Percentiles rank a stretch among this genome's conserved stretches.
Conservation (phyloP, 2,329 filamentous ascomycete genomes). For the Myriosclerotinia scirpicola region DNA sequence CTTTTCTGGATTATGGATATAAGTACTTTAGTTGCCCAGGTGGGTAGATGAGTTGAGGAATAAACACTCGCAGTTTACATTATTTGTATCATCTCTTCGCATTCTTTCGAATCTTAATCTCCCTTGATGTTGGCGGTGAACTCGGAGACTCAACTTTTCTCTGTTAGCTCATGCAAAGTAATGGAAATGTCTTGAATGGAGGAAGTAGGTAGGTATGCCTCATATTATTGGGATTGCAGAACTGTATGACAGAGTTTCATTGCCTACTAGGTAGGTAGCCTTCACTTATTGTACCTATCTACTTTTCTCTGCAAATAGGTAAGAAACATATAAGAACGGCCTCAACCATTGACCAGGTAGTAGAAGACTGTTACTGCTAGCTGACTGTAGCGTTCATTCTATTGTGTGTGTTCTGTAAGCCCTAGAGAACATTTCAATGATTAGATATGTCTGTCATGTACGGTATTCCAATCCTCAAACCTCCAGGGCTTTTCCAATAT, state of each 20-base stretch:
- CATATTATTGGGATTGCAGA: not conserved
- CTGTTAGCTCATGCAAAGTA: slow-evolving; percentile 15
- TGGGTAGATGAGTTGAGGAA: not conserved
- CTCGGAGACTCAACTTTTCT: slow-evolving; percentile 17
- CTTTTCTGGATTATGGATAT: not conserved
- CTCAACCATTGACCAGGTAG: too few species aligned
- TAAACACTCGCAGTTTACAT: not conserved
- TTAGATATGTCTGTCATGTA: too few species aligned
- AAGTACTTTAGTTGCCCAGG: too few species aligned
- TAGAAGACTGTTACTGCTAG: too few species aligned
- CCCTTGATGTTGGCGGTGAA: slow-evolving; percentile 19
- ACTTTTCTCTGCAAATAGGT: too few species aligned
- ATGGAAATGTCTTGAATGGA: slow-evolving; percentile 14
- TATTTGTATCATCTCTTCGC: slow-evolving; percentile 12
- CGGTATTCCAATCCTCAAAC: too few species aligned
- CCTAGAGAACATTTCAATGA: too few species aligned
- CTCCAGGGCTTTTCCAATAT: too few species aligned
- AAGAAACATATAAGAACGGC: too few species aligned
- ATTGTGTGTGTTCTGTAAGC: too few species aligned
- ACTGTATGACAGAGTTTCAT: not conserved
- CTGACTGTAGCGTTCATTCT: too few species aligned
- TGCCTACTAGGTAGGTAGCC: not conserved
- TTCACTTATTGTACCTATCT: not conserved
- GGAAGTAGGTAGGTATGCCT: not conserved
- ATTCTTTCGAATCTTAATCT: slow-evolving; percentile 14